Percentiles rank a stretch among this genome's conserved stretches.
Evolutionary conservation across 1,139 yeast genomes (phyloP).

Genomic region (Scheffersomyces lignicola): DNA sequence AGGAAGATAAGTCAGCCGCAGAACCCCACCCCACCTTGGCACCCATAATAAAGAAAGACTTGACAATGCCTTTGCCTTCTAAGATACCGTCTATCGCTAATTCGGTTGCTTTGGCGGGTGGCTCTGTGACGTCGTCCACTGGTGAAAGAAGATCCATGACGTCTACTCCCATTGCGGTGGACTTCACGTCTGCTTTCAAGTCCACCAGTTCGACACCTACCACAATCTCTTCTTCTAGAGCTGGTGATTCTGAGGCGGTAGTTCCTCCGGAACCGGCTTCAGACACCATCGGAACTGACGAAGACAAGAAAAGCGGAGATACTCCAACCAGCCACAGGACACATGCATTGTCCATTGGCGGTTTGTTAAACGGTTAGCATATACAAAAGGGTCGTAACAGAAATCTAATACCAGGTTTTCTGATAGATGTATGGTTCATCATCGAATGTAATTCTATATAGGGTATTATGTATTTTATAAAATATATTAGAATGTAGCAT

Average conservation of each 20-base stretch:
- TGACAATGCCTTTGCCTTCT: constrained; percentile 5
- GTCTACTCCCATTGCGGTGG: constrained; percentile 26
- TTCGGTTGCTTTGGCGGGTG: constrained; percentile 5
- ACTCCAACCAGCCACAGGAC: constrained; percentile 3
- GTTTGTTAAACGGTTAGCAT: constrained; percentile 29
- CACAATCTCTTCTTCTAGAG: background rate
- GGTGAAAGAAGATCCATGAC: constrained; percentile 6
- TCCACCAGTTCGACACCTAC: background rate
- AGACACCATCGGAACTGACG: background rate
- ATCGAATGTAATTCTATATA: no score
- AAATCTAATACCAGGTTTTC: no score
- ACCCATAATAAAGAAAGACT: constrained; percentile 8
- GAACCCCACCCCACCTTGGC: constrained; percentile 6
- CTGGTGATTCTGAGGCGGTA: background rate
- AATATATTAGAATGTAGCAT: no score
- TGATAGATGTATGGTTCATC: no score
- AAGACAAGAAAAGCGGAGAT: constrained; percentile 5
- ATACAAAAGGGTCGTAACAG: no score
- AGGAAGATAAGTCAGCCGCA: constrained; percentile 5
- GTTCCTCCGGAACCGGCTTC: background rate
- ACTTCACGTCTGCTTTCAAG: constrained; percentile 28
- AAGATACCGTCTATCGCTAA: constrained; percentile 6
- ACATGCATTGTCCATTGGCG: constrained; percentile 34
- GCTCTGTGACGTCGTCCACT: constrained; percentile 5
- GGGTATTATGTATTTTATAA: no score